Evolutionary conservation across 345 rosid genomes (phyloP).

Genomic region (Rhodomyrtus tomentosa): DNA sequence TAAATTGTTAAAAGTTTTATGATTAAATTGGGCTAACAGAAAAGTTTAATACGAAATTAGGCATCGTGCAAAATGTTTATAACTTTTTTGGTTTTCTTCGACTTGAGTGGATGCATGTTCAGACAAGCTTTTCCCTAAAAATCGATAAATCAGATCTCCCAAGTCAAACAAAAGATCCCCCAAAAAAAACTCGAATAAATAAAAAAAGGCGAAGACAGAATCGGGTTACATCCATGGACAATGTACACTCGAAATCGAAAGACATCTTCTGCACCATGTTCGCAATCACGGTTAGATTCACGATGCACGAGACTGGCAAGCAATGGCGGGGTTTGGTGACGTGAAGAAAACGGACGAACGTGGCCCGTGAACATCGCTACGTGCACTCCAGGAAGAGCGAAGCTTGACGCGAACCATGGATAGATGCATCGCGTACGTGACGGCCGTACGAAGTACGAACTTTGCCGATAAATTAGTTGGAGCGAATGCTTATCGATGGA

Average conservation of each 20-base stretch:
- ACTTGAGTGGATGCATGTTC: too few relatives aligned
- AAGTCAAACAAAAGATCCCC: too few relatives aligned
- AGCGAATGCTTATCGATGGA: neutral
- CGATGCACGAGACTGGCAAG: neutral
- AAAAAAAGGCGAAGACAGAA: neutral
- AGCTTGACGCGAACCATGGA: neutral
- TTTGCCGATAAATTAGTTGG: neutral
- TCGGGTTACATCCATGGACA: neutral
- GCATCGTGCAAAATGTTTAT: rapidly evolving
- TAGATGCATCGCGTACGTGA: neutral
- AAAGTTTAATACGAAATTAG: neutral
- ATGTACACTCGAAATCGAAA: neutral
- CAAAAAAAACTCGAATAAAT: too few relatives aligned
- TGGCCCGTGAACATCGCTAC: neutral
- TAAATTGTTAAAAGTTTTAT: neutral
- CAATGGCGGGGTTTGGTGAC: neutral
- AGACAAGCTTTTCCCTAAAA: too few relatives aligned
- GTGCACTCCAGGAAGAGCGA: neutral
- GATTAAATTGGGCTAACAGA: too few relatives aligned
- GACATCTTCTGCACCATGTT: neutral
- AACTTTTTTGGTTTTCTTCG: neutral
- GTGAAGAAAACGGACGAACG: neutral
- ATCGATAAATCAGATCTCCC: too few relatives aligned
- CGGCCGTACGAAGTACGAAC: too few relatives aligned
- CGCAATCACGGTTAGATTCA: neutral